Percentiles rank a stretch among this genome's conserved stretches.
These are phyloP conservation scores for Ceratocystis lukuohia DNA, from an alignment of 2,329 filamentous ascomycete genomes.

Conservation along the genomic window DNA sequence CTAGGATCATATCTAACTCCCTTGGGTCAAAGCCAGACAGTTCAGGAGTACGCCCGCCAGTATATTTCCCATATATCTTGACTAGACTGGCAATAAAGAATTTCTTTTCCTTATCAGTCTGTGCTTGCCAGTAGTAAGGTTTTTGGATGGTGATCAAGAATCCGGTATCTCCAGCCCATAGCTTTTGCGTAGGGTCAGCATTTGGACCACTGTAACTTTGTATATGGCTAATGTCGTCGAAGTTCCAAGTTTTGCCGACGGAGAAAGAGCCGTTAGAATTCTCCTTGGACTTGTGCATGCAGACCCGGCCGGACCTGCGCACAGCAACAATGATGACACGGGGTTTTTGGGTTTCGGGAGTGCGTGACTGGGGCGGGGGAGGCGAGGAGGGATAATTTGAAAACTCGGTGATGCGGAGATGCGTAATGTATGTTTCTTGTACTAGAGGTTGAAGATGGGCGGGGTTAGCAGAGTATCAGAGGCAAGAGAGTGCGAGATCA, in stretches of 20 bases:
- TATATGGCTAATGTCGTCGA: conserved; percentile 75
- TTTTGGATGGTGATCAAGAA: conserved; percentile 85
- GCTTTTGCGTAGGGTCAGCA: conserved; percentile 44
- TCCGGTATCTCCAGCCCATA: conserved; percentile 72
- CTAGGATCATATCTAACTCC: conserved; percentile 64
- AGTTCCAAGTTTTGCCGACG: conserved; percentile 95
- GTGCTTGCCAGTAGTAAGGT: conserved; percentile 93
- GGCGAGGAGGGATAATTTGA: conserved; percentile 68
- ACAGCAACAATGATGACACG: conserved; percentile 89
- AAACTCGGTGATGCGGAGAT: conserved; percentile 84
- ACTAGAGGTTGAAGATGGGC: conserved; percentile 33
- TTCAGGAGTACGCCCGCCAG: conserved; percentile 66
- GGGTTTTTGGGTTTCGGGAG: conserved; percentile 65
- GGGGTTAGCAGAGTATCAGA: conserved; percentile 14
- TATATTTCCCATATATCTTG: conserved; percentile 96
- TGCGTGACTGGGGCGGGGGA: conserved; percentile 62
- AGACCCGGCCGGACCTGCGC: conserved; percentile 78
- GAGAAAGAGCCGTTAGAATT: conserved; percentile 90
- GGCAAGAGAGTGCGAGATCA: conserved; percentile 18
- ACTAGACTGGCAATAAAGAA: conserved; percentile 95
- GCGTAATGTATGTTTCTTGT: conserved; percentile 92
- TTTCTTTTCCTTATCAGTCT: conserved; percentile 90
- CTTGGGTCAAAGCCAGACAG: conserved; percentile 69
- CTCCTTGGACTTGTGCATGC: conserved; percentile 93
- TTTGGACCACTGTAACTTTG: conserved; percentile 61